Percentiles rank a stretch among this genome's conserved stretches.
Evolutionary conservation across 169 alveolate species (phyloP).

Genomic region (Hammondia hammondi): DNA sequence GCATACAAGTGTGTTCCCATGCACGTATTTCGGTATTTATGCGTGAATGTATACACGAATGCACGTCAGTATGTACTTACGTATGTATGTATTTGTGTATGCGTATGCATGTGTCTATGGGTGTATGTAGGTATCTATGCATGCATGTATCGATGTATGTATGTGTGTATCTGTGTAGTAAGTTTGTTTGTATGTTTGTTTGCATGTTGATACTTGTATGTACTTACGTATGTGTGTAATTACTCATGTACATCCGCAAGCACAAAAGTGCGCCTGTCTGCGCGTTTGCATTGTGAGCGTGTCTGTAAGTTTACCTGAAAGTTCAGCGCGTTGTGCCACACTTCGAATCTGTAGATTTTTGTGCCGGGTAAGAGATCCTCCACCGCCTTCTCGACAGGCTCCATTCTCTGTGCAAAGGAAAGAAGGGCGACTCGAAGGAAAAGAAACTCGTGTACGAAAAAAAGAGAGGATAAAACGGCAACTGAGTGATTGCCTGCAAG

Average conservation of each 20-base stretch:
- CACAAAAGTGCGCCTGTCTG: too few species aligned
- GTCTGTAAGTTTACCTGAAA: not conserved
- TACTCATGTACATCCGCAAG: too few species aligned
- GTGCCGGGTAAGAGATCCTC: conserved; percentile 34
- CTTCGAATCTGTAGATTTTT: conserved; percentile 73
- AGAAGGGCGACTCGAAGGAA: not conserved
- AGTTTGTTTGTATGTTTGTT: too few species aligned
- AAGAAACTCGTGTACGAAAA: not conserved
- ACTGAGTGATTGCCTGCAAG: not conserved
- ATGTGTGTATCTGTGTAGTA: too few species aligned
- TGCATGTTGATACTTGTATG: not conserved
- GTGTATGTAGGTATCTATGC: too few species aligned
- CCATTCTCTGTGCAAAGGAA: conserved; percentile 69
- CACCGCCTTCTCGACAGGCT: conserved; percentile 62
- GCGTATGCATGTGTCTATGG: not conserved
- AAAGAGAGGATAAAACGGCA: not conserved
- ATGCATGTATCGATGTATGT: too few species aligned
- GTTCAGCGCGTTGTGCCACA: conserved; percentile 50
- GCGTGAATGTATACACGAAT: too few species aligned
- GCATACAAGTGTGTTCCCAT: not conserved
- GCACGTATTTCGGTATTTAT: too few species aligned
- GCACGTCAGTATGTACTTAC: not conserved
- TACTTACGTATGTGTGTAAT: not conserved
- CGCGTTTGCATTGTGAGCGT: too few species aligned
- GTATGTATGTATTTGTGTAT: not conserved